phyloP scores from a whole-genome alignment of 2,329 filamentous ascomycete species.

The Tolypocladium pustulatum region DNA sequence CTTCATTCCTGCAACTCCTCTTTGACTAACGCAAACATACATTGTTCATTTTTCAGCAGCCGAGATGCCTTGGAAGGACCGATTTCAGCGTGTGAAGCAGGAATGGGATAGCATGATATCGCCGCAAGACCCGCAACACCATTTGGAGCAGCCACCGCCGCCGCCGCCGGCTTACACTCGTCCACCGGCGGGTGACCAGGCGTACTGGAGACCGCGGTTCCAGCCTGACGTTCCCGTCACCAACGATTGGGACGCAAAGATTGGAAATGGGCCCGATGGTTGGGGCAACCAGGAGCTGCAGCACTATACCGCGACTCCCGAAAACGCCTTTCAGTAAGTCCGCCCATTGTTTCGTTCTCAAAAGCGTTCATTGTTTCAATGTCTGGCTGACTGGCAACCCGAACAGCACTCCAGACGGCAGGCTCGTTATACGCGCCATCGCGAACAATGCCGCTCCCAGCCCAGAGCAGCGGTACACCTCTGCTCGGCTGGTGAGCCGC shows the following conservation, averaged over 20 bases:
- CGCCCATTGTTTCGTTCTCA: too few species aligned
- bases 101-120: constrained; percentile 24
- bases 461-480: constrained; percentile 37
- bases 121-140: constrained; percentile 4
- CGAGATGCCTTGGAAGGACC: constrained; percentile 25
- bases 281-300: constrained; percentile 54
- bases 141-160: constrained; percentile 3
- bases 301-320: constrained; percentile 38
- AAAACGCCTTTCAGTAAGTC: constrained; percentile 41
- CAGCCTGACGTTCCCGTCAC: constrained; percentile 32
- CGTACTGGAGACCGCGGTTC: constrained; percentile 45
- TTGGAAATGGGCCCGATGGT: constrained; percentile 43
- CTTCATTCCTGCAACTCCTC: neutral
- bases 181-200: constrained; percentile 6
- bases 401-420: constrained; percentile 31
- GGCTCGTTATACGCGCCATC: constrained; percentile 42
- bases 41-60: too few species aligned
- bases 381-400: neutral
- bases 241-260: constrained; percentile 42
- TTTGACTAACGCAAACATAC: neutral
- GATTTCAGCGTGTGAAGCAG: constrained; percentile 26
- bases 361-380: neutral
- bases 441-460: constrained; percentile 20
- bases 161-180: neutral
- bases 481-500: constrained; percentile 42